phyloP scores from a whole-genome alignment of 306 rosid species.

The Dalbergia cultrata region DNA sequence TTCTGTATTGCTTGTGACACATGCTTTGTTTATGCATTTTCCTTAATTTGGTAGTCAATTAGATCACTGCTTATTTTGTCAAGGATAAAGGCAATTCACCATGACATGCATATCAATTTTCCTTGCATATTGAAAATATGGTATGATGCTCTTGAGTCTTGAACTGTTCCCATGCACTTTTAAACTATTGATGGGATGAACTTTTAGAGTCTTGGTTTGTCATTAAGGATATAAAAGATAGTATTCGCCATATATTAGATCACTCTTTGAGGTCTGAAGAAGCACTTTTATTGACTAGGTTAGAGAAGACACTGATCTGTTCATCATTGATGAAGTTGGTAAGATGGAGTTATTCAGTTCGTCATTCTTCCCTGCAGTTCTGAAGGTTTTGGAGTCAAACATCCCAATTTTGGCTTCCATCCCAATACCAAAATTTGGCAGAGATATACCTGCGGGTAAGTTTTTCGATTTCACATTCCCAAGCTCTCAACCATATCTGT shows the following conservation, averaged over 20 bases:
- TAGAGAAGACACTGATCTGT: constrained; percentile 75
- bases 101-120: constrained; percentile 20
- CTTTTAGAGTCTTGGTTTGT: constrained; percentile 6
- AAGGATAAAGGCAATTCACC: constrained; percentile 7
- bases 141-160: not conserved
- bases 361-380: constrained; percentile 85
- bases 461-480: not conserved
- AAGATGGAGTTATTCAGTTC: constrained; percentile 91
- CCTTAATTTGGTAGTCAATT: not conserved
- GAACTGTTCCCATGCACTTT: constrained; percentile 16
- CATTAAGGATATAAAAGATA: constrained; percentile 21
- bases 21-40: not conserved
- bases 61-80: not conserved
- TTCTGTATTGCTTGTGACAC: constrained; percentile 7
- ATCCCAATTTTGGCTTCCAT: constrained; percentile 80
- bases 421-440: constrained; percentile 79
- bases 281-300: constrained; percentile 53
- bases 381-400: constrained; percentile 75
- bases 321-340: constrained; percentile 87
- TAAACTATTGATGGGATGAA: not conserved
- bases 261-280: constrained; percentile 33
- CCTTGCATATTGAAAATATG: not conserved
- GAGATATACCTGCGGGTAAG: constrained; percentile 82
- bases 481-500: constrained; percentile 19
- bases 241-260: not conserved